These are phyloP conservation scores for Fraxinus anomala DNA, from an alignment of 257 asterid genomes.

Conservation along the genomic window DNA sequence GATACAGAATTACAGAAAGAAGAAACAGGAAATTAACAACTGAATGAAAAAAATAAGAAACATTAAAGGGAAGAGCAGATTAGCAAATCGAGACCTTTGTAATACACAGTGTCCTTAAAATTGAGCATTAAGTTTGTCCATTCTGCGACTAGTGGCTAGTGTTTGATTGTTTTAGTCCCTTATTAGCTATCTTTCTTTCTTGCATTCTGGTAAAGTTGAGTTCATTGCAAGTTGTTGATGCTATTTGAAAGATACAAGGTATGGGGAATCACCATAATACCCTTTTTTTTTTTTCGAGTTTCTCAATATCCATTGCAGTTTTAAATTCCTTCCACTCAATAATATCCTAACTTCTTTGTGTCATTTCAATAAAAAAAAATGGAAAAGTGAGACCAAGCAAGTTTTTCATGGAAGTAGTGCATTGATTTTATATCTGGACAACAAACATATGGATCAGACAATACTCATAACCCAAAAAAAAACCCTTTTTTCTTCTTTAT, in stretches of 20 bases:
- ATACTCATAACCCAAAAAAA: not conserved
- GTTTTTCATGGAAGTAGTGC: not conserved
- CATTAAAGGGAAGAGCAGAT: too few species aligned
- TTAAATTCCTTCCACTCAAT: not conserved
- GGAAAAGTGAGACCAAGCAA: not conserved
- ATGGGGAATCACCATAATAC: too few species aligned
- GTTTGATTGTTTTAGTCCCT: not conserved
- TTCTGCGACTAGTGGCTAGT: not conserved
- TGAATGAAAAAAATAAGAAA: too few species aligned
- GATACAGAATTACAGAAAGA: too few species aligned
- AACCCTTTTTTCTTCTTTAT: not conserved
- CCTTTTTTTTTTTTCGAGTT: too few species aligned
- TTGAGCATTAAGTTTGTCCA: not conserved
- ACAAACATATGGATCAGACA: not conserved
- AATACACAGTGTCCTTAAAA: too few species aligned
- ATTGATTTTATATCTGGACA: not conserved
- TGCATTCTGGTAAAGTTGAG: not conserved
- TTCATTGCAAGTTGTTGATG: not conserved
- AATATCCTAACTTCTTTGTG: not conserved
- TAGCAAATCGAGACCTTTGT: too few species aligned
- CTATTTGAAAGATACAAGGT: not conserved
- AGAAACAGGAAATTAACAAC: too few species aligned
- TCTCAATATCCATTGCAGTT: not conserved
- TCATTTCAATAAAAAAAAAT: not conserved
- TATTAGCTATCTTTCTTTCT: not conserved